Evolutionary conservation across 148 eudicot species (phyloP).

Genomic region (Simmondsia chinensis): DNA sequence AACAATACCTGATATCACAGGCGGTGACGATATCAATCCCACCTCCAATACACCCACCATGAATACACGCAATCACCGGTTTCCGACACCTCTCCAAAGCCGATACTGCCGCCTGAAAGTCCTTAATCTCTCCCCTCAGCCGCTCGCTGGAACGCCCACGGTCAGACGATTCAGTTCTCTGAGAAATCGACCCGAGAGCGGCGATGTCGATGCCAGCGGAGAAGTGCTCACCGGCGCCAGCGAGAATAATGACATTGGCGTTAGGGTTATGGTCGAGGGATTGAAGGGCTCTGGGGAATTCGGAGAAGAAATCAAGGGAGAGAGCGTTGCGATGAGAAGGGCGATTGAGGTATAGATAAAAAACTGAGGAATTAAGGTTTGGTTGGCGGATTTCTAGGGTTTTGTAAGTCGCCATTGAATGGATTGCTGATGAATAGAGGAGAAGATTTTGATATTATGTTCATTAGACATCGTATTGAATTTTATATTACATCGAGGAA

Average conservation of each 20-base stretch:
- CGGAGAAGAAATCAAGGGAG: conserved; percentile 54
- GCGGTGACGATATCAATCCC: conserved; percentile 78
- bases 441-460: no score
- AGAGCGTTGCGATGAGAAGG: conserved; percentile 66
- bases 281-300: conserved; percentile 66
- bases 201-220: conserved; percentile 85
- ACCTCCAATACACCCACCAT: conserved; percentile 84
- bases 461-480: no score
- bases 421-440: no score
- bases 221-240: conserved; percentile 58
- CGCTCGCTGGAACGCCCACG: conserved; percentile 49
- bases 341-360: conserved; percentile 39
- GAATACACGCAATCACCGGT: conserved; percentile 68
- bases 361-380: conserved; percentile 27
- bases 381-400: conserved; percentile 26
- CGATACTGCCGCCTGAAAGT: conserved; percentile 51
- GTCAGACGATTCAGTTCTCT: conserved; percentile 13
- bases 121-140: conserved; percentile 47
- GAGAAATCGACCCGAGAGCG: conserved; percentile 16
- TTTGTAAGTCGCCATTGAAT: conserved; percentile 46
- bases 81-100: conserved; percentile 80
- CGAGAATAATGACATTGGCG: conserved; percentile 50
- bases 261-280: conserved; percentile 60
- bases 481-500: no score
- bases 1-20: conserved; percentile 82